Percentiles rank a stretch among this genome's conserved stretches.
phyloP scores from a whole-genome alignment of 192 early-diverging fungal genomes.

The Phlyctochytrium arcticum region DNA sequence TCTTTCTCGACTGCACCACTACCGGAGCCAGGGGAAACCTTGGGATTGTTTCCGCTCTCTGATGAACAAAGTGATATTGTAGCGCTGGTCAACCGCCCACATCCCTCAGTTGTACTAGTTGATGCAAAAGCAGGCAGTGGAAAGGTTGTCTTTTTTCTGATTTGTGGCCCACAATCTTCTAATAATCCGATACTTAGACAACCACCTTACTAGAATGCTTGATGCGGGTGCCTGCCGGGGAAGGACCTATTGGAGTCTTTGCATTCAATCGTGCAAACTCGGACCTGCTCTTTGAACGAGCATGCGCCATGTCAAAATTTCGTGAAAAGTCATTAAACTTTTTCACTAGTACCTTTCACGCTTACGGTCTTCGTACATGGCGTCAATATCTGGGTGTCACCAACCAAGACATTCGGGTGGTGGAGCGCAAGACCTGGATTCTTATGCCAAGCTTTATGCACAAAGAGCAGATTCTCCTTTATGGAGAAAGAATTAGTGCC shows the following conservation, averaged over 20 bases:
- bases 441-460: conserved; percentile 16
- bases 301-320: neutral
- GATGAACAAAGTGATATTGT: conserved; percentile 13
- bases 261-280: conserved; percentile 19
- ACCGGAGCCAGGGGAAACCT: neutral
- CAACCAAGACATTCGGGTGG: neutral
- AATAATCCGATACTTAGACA: conserved; percentile 1
- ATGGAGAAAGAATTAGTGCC: conserved; percentile 5
- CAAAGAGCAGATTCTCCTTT: neutral
- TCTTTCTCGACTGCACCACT: neutral
- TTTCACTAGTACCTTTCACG: conserved; percentile 14
- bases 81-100: neutral
- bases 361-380: conserved; percentile 9
- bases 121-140: conserved; percentile 27
- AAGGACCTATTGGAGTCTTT: neutral
- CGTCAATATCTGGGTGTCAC: neutral
- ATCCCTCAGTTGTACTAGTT: conserved; percentile 1
- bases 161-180: neutral
- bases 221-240: neutral
- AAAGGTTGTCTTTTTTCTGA: conserved; percentile 7
- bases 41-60: conserved; percentile 3
- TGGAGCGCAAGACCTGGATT: conserved; percentile 14
- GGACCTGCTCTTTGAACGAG: conserved; percentile 2
- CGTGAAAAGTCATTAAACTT: no score
- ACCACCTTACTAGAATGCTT: conserved; percentile 19